Evolutionary conservation across 2,329 filamentous ascomycete genomes (phyloP).

Genomic region (Verticillium klebahnii): DNA sequence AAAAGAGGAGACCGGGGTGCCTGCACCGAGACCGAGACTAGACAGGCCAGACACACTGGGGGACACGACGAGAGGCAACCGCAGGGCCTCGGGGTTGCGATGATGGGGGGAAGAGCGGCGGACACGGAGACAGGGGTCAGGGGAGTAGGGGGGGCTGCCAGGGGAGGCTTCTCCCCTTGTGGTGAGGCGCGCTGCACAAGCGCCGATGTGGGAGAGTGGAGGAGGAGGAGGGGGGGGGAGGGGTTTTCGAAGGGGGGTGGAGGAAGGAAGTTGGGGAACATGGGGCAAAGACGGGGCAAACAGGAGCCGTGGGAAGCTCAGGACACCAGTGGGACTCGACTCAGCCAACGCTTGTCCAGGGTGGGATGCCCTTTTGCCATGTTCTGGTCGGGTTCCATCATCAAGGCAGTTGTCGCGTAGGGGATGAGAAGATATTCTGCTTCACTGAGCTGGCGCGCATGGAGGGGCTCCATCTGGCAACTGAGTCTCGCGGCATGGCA

Average conservation of each 20-base stretch:
- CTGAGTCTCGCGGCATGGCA: not conserved
- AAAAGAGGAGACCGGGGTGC: not conserved
- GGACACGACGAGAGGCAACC: not conserved
- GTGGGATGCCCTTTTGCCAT: too few species aligned
- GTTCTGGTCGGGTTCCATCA: too few species aligned
- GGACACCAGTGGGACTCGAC: not conserved
- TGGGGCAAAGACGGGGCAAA: not conserved
- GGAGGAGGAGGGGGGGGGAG: slow-evolving; percentile 1
- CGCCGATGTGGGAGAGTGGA: slow-evolving; percentile 3
- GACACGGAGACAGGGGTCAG: not conserved
- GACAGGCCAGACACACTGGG: not conserved
- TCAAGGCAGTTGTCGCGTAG: too few species aligned
- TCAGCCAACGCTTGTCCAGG: too few species aligned
- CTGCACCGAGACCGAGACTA: not conserved
- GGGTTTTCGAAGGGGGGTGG: not conserved
- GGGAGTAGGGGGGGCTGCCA: not conserved
- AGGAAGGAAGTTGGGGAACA: slow-evolving; percentile 4
- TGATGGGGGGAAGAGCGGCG: not conserved
- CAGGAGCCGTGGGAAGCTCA: not conserved
- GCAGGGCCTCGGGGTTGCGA: not conserved
- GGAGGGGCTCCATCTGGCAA: too few species aligned
- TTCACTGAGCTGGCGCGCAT: too few species aligned
- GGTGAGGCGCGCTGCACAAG: not conserved
- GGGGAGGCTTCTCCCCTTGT: not conserved
- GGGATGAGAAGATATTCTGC: too few species aligned